These are phyloP conservation scores for Aureobasidium uvarum DNA, from an alignment of 2,329 filamentous ascomycete genomes.

Conservation along the genomic window DNA sequence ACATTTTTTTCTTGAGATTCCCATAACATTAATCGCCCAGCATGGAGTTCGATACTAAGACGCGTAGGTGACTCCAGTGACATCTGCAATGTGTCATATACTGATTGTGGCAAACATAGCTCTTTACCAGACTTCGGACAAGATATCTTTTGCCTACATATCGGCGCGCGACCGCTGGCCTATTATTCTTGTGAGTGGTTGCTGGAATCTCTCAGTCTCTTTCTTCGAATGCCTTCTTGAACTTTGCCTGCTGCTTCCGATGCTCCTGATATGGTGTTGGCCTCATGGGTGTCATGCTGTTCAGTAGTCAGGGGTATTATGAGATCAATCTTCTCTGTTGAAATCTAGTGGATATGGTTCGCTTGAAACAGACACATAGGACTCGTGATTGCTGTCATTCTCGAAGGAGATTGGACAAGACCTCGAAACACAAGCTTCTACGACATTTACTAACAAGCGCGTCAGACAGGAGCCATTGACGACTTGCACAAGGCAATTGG, in stretches of 20 bases:
- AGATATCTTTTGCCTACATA: slow-evolving; percentile 78
- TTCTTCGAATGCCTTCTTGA: not conserved
- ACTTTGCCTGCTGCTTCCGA: not conserved
- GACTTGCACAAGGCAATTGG: slow-evolving; percentile 79
- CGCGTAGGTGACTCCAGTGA: slow-evolving; percentile 53
- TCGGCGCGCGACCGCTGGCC: slow-evolving; percentile 91
- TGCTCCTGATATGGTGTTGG: not conserved
- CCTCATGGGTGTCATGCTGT: not conserved
- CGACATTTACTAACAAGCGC: not conserved
- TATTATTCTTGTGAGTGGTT: slow-evolving; percentile 70
- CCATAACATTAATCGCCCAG: not conserved
- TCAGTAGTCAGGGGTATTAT: not conserved
- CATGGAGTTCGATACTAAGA: slow-evolving; percentile 76
- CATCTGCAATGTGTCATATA: slow-evolving; percentile 1
- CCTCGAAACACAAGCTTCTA: not conserved
- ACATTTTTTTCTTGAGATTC: not conserved
- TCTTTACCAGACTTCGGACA: slow-evolving; percentile 75
- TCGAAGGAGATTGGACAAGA: not conserved
- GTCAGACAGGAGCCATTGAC: slow-evolving; percentile 84
- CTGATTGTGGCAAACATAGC: slow-evolving; percentile 50
- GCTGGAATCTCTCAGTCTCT: not conserved
- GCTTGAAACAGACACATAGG: not conserved
- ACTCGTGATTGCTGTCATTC: not conserved
- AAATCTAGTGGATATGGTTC: not conserved
- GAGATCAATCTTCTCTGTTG: not conserved